Base-by-base conservation (phyloP, 352 stramenopile species). In the Phytophthora pseudosyringae region DNA sequence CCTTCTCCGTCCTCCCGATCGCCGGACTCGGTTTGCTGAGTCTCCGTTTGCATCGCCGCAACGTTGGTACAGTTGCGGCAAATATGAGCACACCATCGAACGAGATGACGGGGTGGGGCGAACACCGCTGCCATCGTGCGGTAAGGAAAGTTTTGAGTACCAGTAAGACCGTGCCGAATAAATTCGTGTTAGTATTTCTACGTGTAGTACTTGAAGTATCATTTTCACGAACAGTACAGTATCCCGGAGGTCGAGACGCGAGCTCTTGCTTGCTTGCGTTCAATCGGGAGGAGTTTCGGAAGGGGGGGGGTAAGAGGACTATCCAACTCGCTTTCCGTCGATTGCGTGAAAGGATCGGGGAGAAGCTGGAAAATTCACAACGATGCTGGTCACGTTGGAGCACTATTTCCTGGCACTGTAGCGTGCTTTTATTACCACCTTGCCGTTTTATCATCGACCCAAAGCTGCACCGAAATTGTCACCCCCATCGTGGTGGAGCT, bases 31-130 rank as follows among this genome's bases (percentile, higher is more conserved):
- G 36, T 62, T 62, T 55, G 59, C 29, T 45, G 51, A 51, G 44
- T 65, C 61, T 67, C 26, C 47, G 47, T 70, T 70, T 70, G 62
- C 55, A 66, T 60, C 62, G 40, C 56, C 28, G 56, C 47, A 60
- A 57, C 25, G 13, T 65, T 48, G 31, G 21, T 51, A 21, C 16
- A 33, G 35, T 64, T 56, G 55, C 18, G 52, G 46, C 5, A 53
- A 69, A 47, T 69, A 69, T 73, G 59, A 73, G 58, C 64, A 73
- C 38, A 57, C 59, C 32, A 45, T 67, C 25, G 43, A 52, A 43
- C 51, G 44, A 58, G 38, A 60, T 35, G 60, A 57, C 53, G 32
- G 50, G 33, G 44, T 38, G 13, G 41, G 21, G 16, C 18, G n/a
- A 45, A 32, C 28, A 33, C 15, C 50, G 38, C 32, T 26, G 7